Conservation (phyloP, 306 rosid genomes). For the Senna tora region DNA sequence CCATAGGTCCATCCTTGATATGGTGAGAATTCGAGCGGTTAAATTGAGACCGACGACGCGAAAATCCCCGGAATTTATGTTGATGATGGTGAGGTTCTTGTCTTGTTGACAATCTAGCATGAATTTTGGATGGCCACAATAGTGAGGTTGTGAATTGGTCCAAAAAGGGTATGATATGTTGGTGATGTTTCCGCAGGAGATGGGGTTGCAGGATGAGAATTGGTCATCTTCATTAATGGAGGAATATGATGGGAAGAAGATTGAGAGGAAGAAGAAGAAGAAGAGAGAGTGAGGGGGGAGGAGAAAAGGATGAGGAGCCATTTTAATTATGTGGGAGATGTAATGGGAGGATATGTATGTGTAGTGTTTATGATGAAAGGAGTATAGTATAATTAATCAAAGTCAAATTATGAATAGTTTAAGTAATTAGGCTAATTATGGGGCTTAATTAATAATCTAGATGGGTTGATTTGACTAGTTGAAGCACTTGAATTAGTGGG, state of each 20-base stretch:
- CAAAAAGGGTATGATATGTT: conserved; percentile 51
- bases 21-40: conserved; percentile 13
- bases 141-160: conserved; percentile 21
- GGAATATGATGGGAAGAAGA: conserved; percentile 24
- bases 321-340: neutral
- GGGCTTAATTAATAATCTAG: conserved; percentile 2
- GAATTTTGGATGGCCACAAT: conserved; percentile 50
- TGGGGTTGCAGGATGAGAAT: conserved; percentile 41
- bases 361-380: conserved; percentile 3
- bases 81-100: conserved; percentile 28
- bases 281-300: conserved; percentile 6
- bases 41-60: conserved; percentile 26
- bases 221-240: conserved; percentile 28
- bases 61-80: conserved; percentile 34
- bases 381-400: neutral
- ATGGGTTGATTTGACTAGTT: conserved; percentile 28
- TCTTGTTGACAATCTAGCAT: conserved; percentile 39
- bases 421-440: too few species aligned
- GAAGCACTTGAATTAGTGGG: conserved; percentile 1
- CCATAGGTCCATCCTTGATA: conserved; percentile 47
- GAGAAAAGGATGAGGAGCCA: conserved; percentile 20
- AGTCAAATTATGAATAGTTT: conserved; percentile 20
- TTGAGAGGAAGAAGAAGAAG: conserved; percentile 33
- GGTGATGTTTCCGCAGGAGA: conserved; percentile 44
- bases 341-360: too few species aligned